Conservation (phyloP, 371 early-diverging fungal species). For the Actinomortierella wolfii region DNA sequence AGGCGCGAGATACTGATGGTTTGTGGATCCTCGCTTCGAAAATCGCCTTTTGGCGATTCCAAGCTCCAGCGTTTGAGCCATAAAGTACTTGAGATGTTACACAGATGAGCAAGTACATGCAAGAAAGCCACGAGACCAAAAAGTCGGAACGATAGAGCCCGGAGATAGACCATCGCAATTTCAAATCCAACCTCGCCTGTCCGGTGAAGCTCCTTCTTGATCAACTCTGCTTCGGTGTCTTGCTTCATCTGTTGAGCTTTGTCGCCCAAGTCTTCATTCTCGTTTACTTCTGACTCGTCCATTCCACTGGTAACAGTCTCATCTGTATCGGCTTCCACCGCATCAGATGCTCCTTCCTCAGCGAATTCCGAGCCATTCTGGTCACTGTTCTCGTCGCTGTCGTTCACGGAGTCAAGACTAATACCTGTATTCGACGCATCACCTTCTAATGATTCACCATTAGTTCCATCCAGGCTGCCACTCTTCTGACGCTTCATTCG, state of each 20-base stretch:
- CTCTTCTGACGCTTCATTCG: not conserved
- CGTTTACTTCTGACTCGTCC: not conserved
- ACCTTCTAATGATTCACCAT: not conserved
- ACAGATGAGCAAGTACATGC: too few species aligned
- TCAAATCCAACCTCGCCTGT: constrained; percentile 14
- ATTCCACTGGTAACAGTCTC: constrained; percentile 3
- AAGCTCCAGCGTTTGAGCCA: too few species aligned
- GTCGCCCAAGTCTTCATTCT: not conserved
- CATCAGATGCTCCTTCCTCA: not conserved
- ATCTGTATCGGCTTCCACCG: constrained; percentile 8
- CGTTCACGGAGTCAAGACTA: not conserved
- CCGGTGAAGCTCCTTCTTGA: constrained; percentile 15
- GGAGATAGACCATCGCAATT: constrained; percentile 8
- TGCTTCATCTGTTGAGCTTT: not conserved
- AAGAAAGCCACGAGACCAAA: too few species aligned
- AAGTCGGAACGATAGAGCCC: too few species aligned
- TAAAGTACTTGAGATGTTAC: too few species aligned
- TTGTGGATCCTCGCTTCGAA: too few species aligned
- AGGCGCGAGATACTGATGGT: too few species aligned
- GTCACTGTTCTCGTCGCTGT: not conserved
- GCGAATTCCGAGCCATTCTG: not conserved
- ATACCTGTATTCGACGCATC: not conserved
- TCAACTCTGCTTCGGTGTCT: constrained; percentile 16
- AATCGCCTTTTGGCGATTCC: too few species aligned
- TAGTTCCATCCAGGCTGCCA: not conserved